These are phyloP conservation scores for Xylariomycetidae sp. DNA, from an alignment of 2,329 filamentous ascomycete species.

Conservation along the genomic window DNA sequence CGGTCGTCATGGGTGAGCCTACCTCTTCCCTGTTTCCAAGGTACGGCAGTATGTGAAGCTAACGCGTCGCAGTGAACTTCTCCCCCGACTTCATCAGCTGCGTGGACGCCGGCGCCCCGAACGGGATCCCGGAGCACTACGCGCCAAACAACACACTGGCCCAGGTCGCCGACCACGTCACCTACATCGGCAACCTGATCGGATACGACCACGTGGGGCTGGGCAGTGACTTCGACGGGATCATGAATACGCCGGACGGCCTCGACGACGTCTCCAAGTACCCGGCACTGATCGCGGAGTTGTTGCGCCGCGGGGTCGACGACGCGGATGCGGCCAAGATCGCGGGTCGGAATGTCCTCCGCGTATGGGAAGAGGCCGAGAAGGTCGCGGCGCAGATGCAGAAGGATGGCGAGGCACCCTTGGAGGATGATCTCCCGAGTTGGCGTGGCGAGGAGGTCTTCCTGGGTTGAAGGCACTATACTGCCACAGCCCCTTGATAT, in stretches of 20 bases:
- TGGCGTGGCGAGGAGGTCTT: not conserved
- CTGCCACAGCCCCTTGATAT: no score
- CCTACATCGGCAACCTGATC: conserved; percentile 74
- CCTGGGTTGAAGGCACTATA: no score
- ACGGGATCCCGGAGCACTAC: conserved; percentile 63
- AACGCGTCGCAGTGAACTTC: conserved; percentile 60
- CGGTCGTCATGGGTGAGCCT: conserved; percentile 65
- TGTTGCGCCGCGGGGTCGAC: conserved; percentile 67
- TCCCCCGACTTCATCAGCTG: conserved; percentile 78
- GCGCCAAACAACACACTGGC: conserved; percentile 64
- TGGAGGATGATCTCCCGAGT: conserved; percentile 46
- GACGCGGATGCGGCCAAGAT: conserved; percentile 70
- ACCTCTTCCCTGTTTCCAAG: not conserved
- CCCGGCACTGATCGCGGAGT: conserved; percentile 68
- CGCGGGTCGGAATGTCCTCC: conserved; percentile 71
- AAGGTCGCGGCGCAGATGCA: conserved; percentile 62
- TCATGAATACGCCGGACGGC: conserved; percentile 58
- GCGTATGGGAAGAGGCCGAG: conserved; percentile 80
- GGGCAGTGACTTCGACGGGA: conserved; percentile 86
- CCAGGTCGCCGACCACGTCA: conserved; percentile 75
- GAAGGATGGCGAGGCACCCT: conserved; percentile 41
- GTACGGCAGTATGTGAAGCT: no score
- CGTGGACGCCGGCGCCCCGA: conserved; percentile 47
- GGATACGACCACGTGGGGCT: conserved; percentile 85
- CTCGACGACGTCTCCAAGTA: conserved; percentile 83